Evolutionary conservation across 441 rosid genomes (phyloP).

Genomic region (Mallotus repandus): DNA sequence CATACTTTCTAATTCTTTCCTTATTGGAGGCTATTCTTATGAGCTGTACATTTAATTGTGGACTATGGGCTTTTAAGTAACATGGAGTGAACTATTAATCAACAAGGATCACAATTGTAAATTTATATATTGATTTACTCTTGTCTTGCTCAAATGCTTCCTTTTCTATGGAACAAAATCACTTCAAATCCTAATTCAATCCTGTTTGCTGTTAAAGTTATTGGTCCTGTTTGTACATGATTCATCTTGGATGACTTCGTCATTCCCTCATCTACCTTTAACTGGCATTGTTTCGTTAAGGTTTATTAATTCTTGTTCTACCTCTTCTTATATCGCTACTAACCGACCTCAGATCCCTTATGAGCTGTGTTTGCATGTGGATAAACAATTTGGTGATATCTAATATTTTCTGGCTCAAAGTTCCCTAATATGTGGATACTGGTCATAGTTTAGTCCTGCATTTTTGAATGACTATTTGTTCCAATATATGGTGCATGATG

Average conservation of each 20-base stretch:
- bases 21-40: conserved; percentile 11
- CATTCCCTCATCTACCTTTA: neutral
- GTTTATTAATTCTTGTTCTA: neutral
- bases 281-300: neutral
- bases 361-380: neutral
- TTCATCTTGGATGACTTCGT: neutral
- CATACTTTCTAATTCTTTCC: conserved; percentile 23
- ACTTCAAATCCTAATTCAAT: neutral
- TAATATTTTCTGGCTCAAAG: neutral
- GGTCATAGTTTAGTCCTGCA: neutral
- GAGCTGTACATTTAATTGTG: conserved; percentile 12
- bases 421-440: neutral
- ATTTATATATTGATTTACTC: neutral
- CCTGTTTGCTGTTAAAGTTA: neutral
- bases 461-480: neutral
- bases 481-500: neutral
- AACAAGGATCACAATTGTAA: neutral
- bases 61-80: conserved; percentile 5
- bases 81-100: neutral
- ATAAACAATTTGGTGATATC: neutral
- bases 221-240: conserved; percentile 2
- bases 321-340: neutral
- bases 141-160: neutral
- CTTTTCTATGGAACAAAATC: too few species aligned
- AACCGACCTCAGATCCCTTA: neutral